Evolutionary conservation across 345 rosid genomes (phyloP).

Genomic region (Populus pruinosa): DNA sequence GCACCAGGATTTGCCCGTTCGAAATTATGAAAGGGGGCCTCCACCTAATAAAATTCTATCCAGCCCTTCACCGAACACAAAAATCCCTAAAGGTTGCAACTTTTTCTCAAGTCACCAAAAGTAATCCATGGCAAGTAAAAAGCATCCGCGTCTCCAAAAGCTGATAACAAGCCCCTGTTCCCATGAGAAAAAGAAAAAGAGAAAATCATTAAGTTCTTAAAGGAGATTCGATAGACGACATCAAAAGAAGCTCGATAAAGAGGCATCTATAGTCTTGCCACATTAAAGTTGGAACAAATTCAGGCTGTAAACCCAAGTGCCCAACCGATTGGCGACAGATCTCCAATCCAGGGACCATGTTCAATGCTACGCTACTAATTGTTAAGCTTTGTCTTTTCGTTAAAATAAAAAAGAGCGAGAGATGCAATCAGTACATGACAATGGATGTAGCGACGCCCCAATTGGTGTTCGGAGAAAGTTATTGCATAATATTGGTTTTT

Average conservation of each 20-base stretch:
- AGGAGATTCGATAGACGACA: conserved; percentile 34
- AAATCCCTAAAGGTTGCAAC: conserved; percentile 16
- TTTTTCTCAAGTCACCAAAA: conserved; percentile 23
- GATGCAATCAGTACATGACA: conserved; percentile 11
- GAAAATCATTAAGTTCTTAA: conserved; percentile 18
- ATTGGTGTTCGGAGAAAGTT: conserved; percentile 18
- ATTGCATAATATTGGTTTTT: neutral
- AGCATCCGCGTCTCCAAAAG: conserved; percentile 25
- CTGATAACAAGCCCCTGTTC: conserved; percentile 32
- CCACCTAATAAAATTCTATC: conserved; percentile 1
- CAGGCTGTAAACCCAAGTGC: conserved; percentile 13
- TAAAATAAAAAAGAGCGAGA: conserved; percentile 18
- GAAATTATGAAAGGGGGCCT: conserved; percentile 33
- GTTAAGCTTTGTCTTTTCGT: conserved; percentile 20
- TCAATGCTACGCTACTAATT: conserved; percentile 2
- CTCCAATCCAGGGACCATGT: conserved; percentile 17
- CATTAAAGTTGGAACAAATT: conserved; percentile 31
- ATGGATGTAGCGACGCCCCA: conserved; percentile 32
- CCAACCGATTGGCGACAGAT: conserved; percentile 26
- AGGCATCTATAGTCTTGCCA: conserved; percentile 33
- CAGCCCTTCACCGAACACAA: conserved; percentile 8
- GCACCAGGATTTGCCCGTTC: neutral
- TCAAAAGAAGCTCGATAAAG: conserved; percentile 56
- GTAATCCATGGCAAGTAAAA: conserved; percentile 15
- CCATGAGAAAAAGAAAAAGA: conserved; percentile 19